Percentiles rank a stretch among this genome's conserved stretches.
phyloP scores from a whole-genome alignment of 2,329 filamentous ascomycete genomes.

The Erysiphe neolycopersici region DNA sequence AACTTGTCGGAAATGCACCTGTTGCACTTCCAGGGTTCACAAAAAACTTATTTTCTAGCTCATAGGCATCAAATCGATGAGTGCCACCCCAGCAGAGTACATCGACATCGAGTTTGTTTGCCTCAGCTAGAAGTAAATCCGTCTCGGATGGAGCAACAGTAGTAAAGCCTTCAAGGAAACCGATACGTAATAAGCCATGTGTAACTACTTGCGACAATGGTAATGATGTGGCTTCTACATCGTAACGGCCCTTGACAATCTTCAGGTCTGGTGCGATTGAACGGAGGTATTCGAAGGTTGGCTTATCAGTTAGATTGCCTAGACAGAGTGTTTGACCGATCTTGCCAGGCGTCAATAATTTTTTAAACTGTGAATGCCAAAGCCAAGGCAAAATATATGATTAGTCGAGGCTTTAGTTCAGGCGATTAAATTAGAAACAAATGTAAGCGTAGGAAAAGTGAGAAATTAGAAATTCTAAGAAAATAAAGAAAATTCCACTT shows the following conservation, averaged over 20 bases:
- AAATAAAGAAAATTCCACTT: no score
- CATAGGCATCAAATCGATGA: constrained; percentile 41
- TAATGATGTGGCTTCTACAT: constrained; percentile 37
- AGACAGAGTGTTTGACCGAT: constrained; percentile 60
- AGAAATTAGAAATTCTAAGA: not conserved
- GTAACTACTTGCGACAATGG: constrained; percentile 39
- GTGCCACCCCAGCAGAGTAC: constrained; percentile 43
- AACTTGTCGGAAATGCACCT: constrained; percentile 32
- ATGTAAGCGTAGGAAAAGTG: not conserved
- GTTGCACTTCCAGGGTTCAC: constrained; percentile 42
- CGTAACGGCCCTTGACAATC: constrained; percentile 40
- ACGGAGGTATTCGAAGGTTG: constrained; percentile 57
- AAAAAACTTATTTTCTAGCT: constrained; percentile 52
- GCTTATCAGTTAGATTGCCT: constrained; percentile 54
- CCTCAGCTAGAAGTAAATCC: constrained; percentile 38
- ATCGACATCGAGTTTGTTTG: constrained; percentile 40
- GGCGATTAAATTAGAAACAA: not conserved
- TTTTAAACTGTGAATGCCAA: constrained; percentile 39
- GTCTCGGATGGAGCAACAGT: constrained; percentile 36
- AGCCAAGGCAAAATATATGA: not conserved
- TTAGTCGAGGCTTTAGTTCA: not conserved
- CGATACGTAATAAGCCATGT: constrained; percentile 36
- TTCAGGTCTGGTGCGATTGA: constrained; percentile 46
- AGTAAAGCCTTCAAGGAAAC: constrained; percentile 41
- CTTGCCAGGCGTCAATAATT: constrained; percentile 59